Evolutionary conservation across 176 grass and related monocot species (phyloP).

Genomic region (Alloteropsis semialata): DNA sequence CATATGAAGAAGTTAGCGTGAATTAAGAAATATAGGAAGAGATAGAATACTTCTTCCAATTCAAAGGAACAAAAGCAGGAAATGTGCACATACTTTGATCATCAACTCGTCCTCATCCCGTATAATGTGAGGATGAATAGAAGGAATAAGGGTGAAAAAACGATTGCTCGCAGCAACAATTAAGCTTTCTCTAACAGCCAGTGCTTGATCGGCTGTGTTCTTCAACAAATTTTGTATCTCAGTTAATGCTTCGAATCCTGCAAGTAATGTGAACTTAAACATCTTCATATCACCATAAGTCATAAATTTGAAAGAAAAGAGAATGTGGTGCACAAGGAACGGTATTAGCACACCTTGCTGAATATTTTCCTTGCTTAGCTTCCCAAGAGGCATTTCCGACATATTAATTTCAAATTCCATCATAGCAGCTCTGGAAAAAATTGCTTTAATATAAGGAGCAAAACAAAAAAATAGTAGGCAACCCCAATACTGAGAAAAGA

Average conservation of each 20-base stretch:
- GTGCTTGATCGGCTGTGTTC: conserved; percentile 47
- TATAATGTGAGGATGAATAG: conserved; percentile 87
- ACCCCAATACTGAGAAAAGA: neutral
- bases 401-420: conserved; percentile 99
- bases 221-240: conserved; percentile 87
- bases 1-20: neutral
- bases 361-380: conserved; percentile 93
- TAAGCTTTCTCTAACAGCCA: conserved; percentile 76
- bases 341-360: conserved; percentile 61
- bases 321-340: conserved; percentile 1
- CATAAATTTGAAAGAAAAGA: conserved; percentile 4
- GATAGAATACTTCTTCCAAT: neutral
- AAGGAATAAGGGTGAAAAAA: conserved; percentile 97
- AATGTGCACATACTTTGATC: conserved; percentile 63
- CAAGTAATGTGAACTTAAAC: neutral
- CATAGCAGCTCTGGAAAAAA: conserved; percentile 70
- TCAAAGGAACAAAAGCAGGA: neutral
- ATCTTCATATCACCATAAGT: conserved; percentile 28
- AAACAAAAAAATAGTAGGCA: neutral
- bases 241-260: conserved; percentile 96
- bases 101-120: conserved; percentile 69
- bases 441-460: neutral
- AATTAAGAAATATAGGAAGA: conserved; percentile 12
- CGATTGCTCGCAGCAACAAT: conserved; percentile 86
- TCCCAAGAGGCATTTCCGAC: conserved; percentile 98